Conservation (phyloP, 106 monocot genomes). For the Vanilla planifolia region DNA sequence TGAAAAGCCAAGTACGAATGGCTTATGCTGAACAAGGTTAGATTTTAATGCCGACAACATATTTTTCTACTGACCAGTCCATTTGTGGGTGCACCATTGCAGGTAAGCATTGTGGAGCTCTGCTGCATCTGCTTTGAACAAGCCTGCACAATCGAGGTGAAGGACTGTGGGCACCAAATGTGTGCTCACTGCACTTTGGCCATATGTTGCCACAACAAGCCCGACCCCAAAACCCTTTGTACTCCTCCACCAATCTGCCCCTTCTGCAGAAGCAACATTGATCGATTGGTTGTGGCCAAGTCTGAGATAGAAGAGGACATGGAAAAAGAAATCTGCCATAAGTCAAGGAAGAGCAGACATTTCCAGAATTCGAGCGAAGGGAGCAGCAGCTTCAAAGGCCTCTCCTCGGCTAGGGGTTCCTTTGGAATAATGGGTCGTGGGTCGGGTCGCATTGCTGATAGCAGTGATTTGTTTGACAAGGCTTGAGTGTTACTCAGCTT, state of each 20-base stretch:
- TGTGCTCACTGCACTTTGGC: constrained; percentile 86
- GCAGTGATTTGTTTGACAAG: constrained; percentile 43
- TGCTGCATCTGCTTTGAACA: constrained; percentile 98
- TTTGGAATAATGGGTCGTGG: constrained; percentile 54
- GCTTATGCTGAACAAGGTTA: too few species aligned
- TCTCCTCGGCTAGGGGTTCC: constrained; percentile 63
- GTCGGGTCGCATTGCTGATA: constrained; percentile 38
- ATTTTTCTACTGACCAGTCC: too few species aligned
- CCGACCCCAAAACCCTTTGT: constrained; percentile 42
- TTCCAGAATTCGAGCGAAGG: constrained; percentile 57
- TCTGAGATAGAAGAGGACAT: constrained; percentile 15
- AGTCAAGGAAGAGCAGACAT: constrained; percentile 31
- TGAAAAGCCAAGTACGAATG: too few species aligned
- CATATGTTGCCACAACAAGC: constrained; percentile 91
- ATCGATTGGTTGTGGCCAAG: constrained; percentile 50
- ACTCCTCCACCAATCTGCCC: constrained; percentile 61
- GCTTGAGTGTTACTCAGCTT: constrained; percentile 18
- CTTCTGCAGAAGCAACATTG: constrained; percentile 82
- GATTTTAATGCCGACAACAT: too few species aligned
- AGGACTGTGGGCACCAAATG: constrained; percentile 93
- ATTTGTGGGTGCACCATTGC: constrained; percentile 9
- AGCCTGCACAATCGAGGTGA: constrained; percentile 77
- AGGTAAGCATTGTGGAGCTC: constrained; percentile 51
- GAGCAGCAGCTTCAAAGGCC: constrained; percentile 92
- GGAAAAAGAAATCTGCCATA: constrained; percentile 23